Percentiles rank a stretch among this genome's conserved stretches.
Evolutionary conservation across 106 monocot genomes (phyloP).

Genomic region (Dioscorea alata): DNA sequence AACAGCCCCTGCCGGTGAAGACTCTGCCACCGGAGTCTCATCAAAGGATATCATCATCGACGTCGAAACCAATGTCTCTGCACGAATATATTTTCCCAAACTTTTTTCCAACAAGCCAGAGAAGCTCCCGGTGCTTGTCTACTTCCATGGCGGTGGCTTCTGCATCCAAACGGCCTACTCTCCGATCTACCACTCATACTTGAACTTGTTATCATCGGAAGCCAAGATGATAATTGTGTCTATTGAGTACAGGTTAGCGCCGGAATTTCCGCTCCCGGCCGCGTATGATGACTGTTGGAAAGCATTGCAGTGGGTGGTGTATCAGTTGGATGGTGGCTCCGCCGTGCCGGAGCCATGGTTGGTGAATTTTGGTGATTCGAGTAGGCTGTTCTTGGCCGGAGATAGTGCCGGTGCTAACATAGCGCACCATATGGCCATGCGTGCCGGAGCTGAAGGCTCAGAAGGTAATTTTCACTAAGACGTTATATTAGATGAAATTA

Average conservation of each 20-base stretch:
- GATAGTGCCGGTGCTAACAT: slow-evolving; percentile 7
- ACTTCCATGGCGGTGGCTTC: slow-evolving; percentile 1
- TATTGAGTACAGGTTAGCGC: not conserved
- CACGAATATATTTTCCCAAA: not conserved
- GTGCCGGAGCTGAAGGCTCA: not conserved
- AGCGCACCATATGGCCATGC: not conserved
- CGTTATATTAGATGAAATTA: no score
- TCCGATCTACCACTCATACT: not conserved
- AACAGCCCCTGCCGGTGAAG: not conserved
- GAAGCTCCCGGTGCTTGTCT: slow-evolving; percentile 1
- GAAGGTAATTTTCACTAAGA: not conserved
- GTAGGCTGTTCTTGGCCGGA: not conserved
- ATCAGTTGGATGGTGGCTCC: not conserved
- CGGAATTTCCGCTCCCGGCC: not conserved
- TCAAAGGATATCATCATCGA: not conserved
- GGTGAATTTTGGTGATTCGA: not conserved
- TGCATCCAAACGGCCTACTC: not conserved
- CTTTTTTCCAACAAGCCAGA: not conserved
- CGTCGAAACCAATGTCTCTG: not conserved
- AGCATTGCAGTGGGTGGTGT: slow-evolving; percentile 18
- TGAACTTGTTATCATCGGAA: not conserved
- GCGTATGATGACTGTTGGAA: slow-evolving; percentile 19
- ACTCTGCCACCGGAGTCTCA: slow-evolving; percentile 1
- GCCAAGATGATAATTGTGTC: not conserved
- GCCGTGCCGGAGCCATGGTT: not conserved